Evolutionary conservation across 2,329 filamentous ascomycete genomes (phyloP), one percentile per base, ranked within the genome.

Genomic region (Cladosporium sp.): DNA sequence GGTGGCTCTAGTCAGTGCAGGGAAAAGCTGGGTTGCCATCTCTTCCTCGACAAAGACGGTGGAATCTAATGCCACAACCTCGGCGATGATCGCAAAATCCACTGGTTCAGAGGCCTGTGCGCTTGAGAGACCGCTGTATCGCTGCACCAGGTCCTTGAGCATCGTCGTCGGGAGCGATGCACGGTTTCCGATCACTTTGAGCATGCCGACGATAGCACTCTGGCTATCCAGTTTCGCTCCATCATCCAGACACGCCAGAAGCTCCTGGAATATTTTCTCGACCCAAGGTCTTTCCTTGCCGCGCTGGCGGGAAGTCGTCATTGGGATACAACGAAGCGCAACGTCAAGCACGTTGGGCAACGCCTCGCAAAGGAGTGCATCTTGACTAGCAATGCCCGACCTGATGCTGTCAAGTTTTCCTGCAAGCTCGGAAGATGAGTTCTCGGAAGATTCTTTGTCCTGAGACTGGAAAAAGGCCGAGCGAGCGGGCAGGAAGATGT

Each of bases 61-160:
- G 3, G 72, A 57, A 54, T 78, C 73, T 43, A 75, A 69, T 18
- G 65, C 59, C 15, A 77, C 61, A n/a, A 75, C 59, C 25, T 69
- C 66, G 11, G 69, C 65, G 16, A 77, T 48, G 16, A 78, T 54
- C 2, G 55, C 50, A 69, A 72, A 75, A 43, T 74, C 64, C 1
- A 62, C 49, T 6, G 16, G 15, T 9, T 20, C 9, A 18, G 20
- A 19, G 11, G 43, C 22, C 12, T 41, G 18, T 4, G 11, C 3
- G 16, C 6, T 18, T 16, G 8, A 16, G 18, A 53, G 19, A 15
- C 33, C 39, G 29, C 52, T 52, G 30, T 57, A 38, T 9, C 52
- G 35, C 16, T 32, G 49, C 4, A 59, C 51, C 12, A 62, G 30
- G 7, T 49, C 32, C 18, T 43, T 46, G 13, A 62, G 47, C 3